Base-by-base conservation (phyloP, 2,329 filamentous ascomycete species). In the Phialocephala subalpina region DNA sequence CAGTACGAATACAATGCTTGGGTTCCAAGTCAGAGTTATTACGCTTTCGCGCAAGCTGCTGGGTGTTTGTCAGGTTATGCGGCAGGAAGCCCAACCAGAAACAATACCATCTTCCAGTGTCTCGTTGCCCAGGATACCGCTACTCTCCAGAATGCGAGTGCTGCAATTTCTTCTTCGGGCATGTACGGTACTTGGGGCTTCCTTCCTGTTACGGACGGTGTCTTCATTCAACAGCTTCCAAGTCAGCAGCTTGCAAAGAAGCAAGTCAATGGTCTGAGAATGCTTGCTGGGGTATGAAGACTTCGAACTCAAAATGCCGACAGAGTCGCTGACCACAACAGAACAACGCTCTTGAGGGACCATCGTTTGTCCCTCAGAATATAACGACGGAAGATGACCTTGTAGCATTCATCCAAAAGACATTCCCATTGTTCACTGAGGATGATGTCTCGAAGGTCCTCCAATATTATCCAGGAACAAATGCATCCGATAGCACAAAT, bases 1-100 rank as follows among this genome's bases (percentile, higher is more conserved):
- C 84, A 87, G 69, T 85, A 84, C 71, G 76, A 76, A 11, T 85
- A 82, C 69, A 78, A 81, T 49, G 82, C 80, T 33, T 77, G 73
- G 63, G 71, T 80, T 0, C 82, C 83, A 0, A 78, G 79, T 1
- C 77, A 82, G 27, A 71, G 76, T 3, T 86, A 84, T 69, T 77
- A 81, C 53, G 74, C 77, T 1, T 84, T 85, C 68, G 82, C 81
- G 0, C 65, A 70, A 4, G 70, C 69, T 2, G 81, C 76, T 3
- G 81, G 81, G 1, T 84, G 82, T 67, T 72, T 63, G 3, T 33
- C 27, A 0, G 67, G 68, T 1, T 68, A 67, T 11, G 60, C 65
- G 14, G 38, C 22, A 20, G 80, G 76, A 29, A 67, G 58, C 33
- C 62, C 62, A n/a, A 35, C 61, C 1, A 78, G 78, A 3, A 82